Conservation (phyloP, 306 rosid genomes). For the Prunus fruticosa region DNA sequence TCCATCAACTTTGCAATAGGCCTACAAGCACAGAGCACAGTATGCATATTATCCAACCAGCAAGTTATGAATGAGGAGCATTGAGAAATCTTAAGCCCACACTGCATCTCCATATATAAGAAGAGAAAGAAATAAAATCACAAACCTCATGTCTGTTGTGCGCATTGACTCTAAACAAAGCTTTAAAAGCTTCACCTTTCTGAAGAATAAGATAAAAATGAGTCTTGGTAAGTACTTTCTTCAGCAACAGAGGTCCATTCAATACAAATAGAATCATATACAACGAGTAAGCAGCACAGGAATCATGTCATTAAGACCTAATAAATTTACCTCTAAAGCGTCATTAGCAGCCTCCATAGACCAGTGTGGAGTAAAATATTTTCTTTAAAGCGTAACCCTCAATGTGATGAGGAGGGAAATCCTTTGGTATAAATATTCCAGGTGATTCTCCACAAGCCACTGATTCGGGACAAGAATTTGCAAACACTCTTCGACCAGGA, state of each 20-base stretch:
- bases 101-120: not conserved
- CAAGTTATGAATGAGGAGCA: conserved; percentile 14
- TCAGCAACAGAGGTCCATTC: not conserved
- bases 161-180: conserved; percentile 75
- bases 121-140: not conserved
- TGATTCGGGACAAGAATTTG: conserved; percentile 35
- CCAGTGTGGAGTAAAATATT: conserved; percentile 64
- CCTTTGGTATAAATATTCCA: conserved; percentile 31
- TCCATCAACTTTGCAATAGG: conserved; percentile 86
- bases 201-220: conserved; percentile 40
- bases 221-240: not conserved
- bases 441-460: conserved; percentile 25
- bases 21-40: conserved; percentile 39
- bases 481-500: conserved; percentile 26
- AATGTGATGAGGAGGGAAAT: conserved; percentile 18
- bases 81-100: not conserved
- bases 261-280: not conserved
- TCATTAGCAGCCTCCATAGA: conserved; percentile 55
- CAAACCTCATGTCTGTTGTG: conserved; percentile 80
- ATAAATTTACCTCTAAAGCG: conserved; percentile 62
- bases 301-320: not conserved
- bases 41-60: not conserved
- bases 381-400: conserved; percentile 35
- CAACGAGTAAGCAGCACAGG: not conserved
- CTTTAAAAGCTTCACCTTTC: conserved; percentile 72